These are phyloP conservation scores for Mycocentrospora acerina DNA, from an alignment of 2,329 filamentous ascomycete species.

Conservation along the genomic window DNA sequence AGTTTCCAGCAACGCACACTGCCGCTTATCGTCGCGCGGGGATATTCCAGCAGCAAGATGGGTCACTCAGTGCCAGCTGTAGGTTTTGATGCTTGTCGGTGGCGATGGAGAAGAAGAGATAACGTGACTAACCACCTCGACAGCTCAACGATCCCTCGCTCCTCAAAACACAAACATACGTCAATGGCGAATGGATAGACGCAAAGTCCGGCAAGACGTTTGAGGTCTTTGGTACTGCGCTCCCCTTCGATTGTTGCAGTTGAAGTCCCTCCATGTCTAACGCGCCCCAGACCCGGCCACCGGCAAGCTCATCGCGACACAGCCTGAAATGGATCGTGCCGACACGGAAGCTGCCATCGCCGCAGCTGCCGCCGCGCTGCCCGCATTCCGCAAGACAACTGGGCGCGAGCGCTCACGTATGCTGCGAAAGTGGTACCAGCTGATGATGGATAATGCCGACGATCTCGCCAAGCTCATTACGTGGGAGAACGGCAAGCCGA, in stretches of 20 bases:
- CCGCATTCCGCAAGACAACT: constrained; percentile 68
- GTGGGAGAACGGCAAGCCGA: constrained; percentile 86
- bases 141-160: constrained; percentile 58
- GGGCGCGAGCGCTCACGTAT: constrained; percentile 73
- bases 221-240: constrained; percentile 62
- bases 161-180: constrained; percentile 80
- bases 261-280: constrained; percentile 6
- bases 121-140: constrained; percentile 12
- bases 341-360: constrained; percentile 82
- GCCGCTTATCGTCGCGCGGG: constrained; percentile 39
- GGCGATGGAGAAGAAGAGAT: background rate
- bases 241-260: background rate
- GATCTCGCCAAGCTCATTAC: constrained; percentile 83
- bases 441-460: constrained; percentile 75
- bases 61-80: constrained; percentile 46
- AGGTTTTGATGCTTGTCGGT: constrained; percentile 9
- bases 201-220: constrained; percentile 90
- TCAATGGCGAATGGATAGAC: constrained; percentile 90
- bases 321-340: constrained; percentile 77
- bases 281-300: constrained; percentile 71
- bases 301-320: constrained; percentile 75
- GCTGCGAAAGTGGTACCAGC: constrained; percentile 78
- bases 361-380: constrained; percentile 77
- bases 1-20: constrained; percentile 35
- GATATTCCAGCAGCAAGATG: constrained; percentile 44